A percentile compares a stretch with the other conserved stretches of the same genome.
Conservation (phyloP, 2,329 filamentous ascomycete genomes). For the Lachnellula arida region DNA sequence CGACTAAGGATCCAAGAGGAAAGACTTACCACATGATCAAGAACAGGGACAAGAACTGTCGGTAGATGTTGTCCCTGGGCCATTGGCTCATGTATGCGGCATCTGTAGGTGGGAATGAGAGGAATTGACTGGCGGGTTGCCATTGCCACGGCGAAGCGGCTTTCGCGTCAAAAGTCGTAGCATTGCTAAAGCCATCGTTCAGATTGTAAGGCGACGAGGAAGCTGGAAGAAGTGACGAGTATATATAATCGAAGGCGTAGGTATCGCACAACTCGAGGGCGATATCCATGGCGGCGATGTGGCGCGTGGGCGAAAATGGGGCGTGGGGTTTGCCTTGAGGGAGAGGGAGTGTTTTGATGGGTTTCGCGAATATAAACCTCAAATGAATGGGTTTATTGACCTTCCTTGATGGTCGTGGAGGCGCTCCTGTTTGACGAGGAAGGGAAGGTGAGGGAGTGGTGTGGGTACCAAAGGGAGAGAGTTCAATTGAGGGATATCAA, state of each 20-base stretch:
- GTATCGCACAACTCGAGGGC: constrained; percentile 82
- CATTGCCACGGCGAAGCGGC: constrained; percentile 62
- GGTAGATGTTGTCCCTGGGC: constrained; percentile 70
- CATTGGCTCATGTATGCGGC: constrained; percentile 76
- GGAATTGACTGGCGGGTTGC: constrained; percentile 65
- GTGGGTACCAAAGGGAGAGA: too few species aligned
- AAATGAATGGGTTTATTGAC: constrained; percentile 17
- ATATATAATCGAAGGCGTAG: constrained; percentile 74
- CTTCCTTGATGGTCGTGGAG: background rate
- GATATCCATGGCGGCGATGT: constrained; percentile 70
- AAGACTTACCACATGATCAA: constrained; percentile 74
- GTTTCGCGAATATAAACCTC: constrained; percentile 5
- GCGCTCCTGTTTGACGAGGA: background rate
- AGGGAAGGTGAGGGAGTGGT: background rate
- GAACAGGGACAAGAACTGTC: constrained; percentile 73
- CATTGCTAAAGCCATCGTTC: constrained; percentile 40
- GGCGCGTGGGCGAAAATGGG: background rate
- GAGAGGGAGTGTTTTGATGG: background rate
- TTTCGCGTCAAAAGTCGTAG: constrained; percentile 51
- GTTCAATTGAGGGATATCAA: background rate
- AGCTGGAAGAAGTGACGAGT: constrained; percentile 65
- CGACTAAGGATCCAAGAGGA: background rate
- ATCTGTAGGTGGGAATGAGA: constrained; percentile 64
- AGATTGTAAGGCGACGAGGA: constrained; percentile 50
- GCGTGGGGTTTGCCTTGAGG: background rate